phyloP scores from a whole-genome alignment of 495 filamentous ascomycete species.

The Annulohypoxylon stygium region DNA sequence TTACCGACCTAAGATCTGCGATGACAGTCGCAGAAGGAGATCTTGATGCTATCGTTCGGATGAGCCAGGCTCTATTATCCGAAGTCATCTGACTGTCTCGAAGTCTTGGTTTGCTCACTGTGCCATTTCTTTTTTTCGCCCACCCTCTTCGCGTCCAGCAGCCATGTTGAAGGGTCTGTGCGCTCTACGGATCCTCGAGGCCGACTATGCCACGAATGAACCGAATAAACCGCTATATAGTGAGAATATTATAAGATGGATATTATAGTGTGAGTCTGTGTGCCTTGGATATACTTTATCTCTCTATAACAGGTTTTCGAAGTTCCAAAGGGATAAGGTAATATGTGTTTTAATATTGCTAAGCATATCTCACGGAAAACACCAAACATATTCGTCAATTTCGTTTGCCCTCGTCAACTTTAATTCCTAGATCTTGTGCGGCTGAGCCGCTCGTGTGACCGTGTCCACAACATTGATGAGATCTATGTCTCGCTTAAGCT shows the following conservation, averaged over 20 bases:
- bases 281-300: neutral
- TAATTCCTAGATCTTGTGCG: constrained; percentile 18
- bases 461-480: constrained; percentile 18
- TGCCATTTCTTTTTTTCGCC: neutral
- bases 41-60: constrained; percentile 4
- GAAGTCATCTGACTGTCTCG: constrained; percentile 2
- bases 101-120: neutral
- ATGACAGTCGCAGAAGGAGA: constrained; percentile 15
- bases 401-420: constrained; percentile 5
- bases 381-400: constrained; percentile 11
- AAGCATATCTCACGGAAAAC: constrained; percentile 7
- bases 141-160: neutral
- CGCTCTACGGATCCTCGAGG: constrained; percentile 7
- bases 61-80: constrained; percentile 11
- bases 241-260: constrained; percentile 2
- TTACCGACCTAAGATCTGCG: constrained; percentile 16
- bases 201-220: constrained; percentile 6
- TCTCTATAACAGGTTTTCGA: neutral
- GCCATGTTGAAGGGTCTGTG: constrained; percentile 12
- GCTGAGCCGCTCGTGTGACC: constrained; percentile 12
- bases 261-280: constrained; percentile 6
- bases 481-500: constrained; percentile 24
- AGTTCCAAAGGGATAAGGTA: neutral
- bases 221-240: neutral
- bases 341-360: neutral